phyloP scores from a whole-genome alignment of 1,139 yeast genomes.

The Geotrichum reessii region DNA sequence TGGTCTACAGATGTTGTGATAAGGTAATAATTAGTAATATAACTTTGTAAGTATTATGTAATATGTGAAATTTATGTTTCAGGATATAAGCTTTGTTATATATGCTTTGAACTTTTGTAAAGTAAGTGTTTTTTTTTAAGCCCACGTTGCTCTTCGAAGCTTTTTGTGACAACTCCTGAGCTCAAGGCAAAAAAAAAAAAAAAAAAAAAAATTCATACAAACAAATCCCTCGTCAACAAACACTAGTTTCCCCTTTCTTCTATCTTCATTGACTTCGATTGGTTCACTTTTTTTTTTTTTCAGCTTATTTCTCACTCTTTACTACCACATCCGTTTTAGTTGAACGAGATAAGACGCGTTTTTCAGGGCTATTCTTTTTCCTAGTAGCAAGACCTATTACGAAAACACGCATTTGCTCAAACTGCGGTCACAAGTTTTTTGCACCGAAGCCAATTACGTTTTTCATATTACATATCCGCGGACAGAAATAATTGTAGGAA shows the following conservation, averaged over 20 bases:
- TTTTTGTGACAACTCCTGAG: neutral
- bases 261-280: neutral
- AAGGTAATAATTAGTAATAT: neutral
- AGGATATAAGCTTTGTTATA: neutral
- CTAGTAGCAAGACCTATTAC: neutral
- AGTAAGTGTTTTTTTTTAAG: no score
- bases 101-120: neutral
- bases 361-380: neutral
- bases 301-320: no score
- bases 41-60: neutral
- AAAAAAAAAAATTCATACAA: neutral
- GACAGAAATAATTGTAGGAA: neutral
- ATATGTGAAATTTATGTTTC: neutral
- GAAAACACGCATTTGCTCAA: neutral
- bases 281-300: neutral
- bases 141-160: neutral
- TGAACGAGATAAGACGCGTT: neutral
- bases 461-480: neutral
- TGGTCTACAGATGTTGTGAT: neutral
- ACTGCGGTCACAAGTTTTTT: neutral
- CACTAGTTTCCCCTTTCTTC: neutral
- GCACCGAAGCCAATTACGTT: neutral
- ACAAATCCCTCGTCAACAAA: neutral
- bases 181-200: neutral
- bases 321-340: neutral